A percentile compares a stretch with the other conserved stretches of the same genome.
phyloP scores from a whole-genome alignment of 768 basidiomycete genomes.

The Tylopilus vinaceipallidus region DNA sequence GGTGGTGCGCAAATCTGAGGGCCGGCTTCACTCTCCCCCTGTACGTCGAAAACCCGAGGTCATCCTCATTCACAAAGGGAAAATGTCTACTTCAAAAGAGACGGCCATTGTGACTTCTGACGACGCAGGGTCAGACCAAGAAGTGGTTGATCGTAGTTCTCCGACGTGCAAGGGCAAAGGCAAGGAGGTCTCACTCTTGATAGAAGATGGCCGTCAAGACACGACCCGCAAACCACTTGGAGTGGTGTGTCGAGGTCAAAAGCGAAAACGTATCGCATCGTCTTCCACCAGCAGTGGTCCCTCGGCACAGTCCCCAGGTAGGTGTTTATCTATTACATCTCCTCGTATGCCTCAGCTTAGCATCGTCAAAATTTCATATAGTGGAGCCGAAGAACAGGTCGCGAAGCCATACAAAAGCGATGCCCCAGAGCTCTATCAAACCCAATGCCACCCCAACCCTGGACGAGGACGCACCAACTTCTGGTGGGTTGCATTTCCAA shows the following conservation, averaged over 20 bases:
- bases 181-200: slow-evolving; percentile 9
- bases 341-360: slow-evolving; percentile 6
- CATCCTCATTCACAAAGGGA: slow-evolving; percentile 6
- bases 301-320: slow-evolving; percentile 19
- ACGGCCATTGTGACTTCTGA: background rate
- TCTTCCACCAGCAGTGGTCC: slow-evolving; percentile 10
- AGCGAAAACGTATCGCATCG: slow-evolving; percentile 26
- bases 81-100: background rate
- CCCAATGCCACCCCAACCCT: background rate
- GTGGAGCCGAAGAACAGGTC: slow-evolving; percentile 3
- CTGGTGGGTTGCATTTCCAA: slow-evolving; percentile 10
- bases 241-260: slow-evolving; percentile 11
- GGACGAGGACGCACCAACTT: slow-evolving; percentile 4
- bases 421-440: slow-evolving; percentile 5
- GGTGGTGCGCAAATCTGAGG: slow-evolving; percentile 1
- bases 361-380: slow-evolving; percentile 5
- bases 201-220: slow-evolving; percentile 3
- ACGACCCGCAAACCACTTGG: slow-evolving; percentile 14
- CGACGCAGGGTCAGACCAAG: slow-evolving; percentile 1
- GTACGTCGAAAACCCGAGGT: slow-evolving; percentile 12
- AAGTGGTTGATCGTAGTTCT: background rate
- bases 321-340: slow-evolving; percentile 11
- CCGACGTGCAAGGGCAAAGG: slow-evolving; percentile 14
- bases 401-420: slow-evolving; percentile 6
- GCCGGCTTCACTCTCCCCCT: slow-evolving; percentile 2